phyloP scores from a whole-genome alignment of 805 yeast species.

The Candida stauntonica region DNA sequence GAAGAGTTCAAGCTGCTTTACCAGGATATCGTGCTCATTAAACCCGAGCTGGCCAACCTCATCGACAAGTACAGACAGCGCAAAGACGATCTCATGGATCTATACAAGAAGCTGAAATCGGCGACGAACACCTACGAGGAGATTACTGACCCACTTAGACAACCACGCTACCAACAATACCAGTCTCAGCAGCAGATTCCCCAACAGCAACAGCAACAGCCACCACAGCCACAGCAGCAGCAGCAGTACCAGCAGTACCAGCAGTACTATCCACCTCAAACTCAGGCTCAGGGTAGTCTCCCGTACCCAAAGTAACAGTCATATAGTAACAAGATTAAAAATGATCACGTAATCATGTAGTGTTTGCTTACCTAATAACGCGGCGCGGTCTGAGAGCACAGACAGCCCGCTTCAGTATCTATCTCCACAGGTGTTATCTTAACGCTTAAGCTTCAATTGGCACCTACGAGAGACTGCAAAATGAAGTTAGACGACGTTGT shows the following conservation, averaged over 20 bases:
- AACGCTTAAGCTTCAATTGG: no score
- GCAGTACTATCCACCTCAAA: slow-evolving; percentile 2
- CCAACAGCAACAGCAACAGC: slow-evolving; percentile 20
- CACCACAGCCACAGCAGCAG: slow-evolving; percentile 38
- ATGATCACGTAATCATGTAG: background rate
- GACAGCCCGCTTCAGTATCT: no score
- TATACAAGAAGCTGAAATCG: slow-evolving; percentile 64
- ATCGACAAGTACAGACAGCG: slow-evolving; percentile 75
- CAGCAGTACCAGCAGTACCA: slow-evolving; percentile 30
- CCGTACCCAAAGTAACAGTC: slow-evolving; percentile 6
- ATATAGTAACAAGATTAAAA: background rate
- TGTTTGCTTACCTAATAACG: no score
- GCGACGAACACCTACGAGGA: slow-evolving; percentile 70
- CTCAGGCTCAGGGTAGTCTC: slow-evolving; percentile 2
- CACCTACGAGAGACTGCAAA: background rate
- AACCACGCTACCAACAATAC: slow-evolving; percentile 18
- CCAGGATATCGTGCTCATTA: slow-evolving; percentile 64
- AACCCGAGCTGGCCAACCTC: slow-evolving; percentile 68
- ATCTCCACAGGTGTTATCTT: no score
- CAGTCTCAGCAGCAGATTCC: slow-evolving; percentile 30
- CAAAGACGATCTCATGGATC: slow-evolving; percentile 68
- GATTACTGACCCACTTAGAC: slow-evolving; percentile 47
- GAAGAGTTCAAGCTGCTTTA: slow-evolving; percentile 72
- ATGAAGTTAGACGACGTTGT: slow-evolving; percentile 10
- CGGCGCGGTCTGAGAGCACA: no score